phyloP scores from a whole-genome alignment of 306 rosid species.

The Hippophae tibetana region DNA sequence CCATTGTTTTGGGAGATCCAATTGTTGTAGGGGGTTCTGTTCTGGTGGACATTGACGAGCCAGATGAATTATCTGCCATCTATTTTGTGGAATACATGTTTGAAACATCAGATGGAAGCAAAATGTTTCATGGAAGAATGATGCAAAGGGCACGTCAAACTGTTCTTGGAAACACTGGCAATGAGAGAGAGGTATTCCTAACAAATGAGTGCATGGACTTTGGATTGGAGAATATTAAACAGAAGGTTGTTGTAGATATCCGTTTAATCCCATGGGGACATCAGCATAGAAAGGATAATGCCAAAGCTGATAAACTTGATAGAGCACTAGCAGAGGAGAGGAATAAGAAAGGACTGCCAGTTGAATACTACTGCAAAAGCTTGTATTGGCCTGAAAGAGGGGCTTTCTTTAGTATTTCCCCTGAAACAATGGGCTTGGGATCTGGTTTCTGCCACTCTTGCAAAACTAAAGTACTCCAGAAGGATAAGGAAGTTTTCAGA shows the following conservation, averaged over 20 bases:
- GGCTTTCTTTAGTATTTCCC: constrained; percentile 61
- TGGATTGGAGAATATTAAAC: constrained; percentile 43
- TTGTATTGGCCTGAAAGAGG: constrained; percentile 84
- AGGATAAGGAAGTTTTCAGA: constrained; percentile 45
- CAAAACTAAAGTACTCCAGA: constrained; percentile 36
- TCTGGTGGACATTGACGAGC: constrained; percentile 48
- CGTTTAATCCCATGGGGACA: constrained; percentile 63
- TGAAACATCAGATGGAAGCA: constrained; percentile 50
- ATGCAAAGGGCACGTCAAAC: constrained; percentile 67
- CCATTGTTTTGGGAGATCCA: constrained; percentile 48
- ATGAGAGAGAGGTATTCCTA: constrained; percentile 77
- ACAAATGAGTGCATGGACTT: constrained; percentile 62
- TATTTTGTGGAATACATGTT: constrained; percentile 77
- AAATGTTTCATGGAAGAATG: constrained; percentile 80
- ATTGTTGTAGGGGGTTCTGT: constrained; percentile 63
- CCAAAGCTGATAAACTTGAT: constrained; percentile 39
- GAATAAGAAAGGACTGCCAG: constrained; percentile 59
- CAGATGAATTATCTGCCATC: constrained; percentile 42
- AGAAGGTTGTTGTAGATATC: constrained; percentile 34
- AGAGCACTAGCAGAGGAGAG: constrained; percentile 79
- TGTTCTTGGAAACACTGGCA: constrained; percentile 85
- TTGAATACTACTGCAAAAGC: constrained; percentile 75
- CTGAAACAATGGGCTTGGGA: constrained; percentile 58
- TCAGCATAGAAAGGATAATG: constrained; percentile 62
- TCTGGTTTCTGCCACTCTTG: constrained; percentile 74